Conservation (phyloP, 2,329 filamentous ascomycete genomes). For the Aspergillus niger region DNA sequence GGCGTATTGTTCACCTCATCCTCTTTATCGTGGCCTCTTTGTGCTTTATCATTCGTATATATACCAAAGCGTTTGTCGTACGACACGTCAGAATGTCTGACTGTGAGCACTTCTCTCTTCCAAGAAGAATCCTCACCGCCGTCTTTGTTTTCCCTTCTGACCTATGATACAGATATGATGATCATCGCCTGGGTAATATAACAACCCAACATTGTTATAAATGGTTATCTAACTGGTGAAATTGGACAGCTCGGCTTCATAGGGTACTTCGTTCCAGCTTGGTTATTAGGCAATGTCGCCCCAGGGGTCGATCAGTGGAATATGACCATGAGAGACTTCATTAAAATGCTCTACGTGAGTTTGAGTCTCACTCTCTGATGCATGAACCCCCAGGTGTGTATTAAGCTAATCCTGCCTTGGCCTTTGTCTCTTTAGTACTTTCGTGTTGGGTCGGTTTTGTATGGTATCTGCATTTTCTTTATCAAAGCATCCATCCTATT, state of each 20-base stretch:
- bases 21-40: neutral
- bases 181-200: conserved; percentile 6
- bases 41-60: conserved; percentile 2
- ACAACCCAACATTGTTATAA: too few relatives aligned
- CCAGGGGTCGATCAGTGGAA: conserved; percentile 5
- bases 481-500: neutral
- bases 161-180: neutral
- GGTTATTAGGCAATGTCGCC: neutral
- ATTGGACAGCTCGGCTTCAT: conserved; percentile 2
- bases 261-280: conserved; percentile 1
- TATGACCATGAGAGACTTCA: neutral
- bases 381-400: too few relatives aligned
- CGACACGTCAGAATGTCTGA: conserved; percentile 2
- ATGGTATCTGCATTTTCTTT: neutral
- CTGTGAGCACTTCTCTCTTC: neutral
- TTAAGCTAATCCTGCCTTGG: too few relatives aligned
- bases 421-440: neutral
- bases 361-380: neutral
- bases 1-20: neutral
- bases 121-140: too few relatives aligned
- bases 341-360: neutral
- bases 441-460: neutral
- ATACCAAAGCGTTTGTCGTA: conserved; percentile 8
- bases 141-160: neutral
- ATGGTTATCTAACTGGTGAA: neutral